phyloP scores from a whole-genome alignment of 73 alveolate species.

The Paramecium pentaurelia region DNA sequence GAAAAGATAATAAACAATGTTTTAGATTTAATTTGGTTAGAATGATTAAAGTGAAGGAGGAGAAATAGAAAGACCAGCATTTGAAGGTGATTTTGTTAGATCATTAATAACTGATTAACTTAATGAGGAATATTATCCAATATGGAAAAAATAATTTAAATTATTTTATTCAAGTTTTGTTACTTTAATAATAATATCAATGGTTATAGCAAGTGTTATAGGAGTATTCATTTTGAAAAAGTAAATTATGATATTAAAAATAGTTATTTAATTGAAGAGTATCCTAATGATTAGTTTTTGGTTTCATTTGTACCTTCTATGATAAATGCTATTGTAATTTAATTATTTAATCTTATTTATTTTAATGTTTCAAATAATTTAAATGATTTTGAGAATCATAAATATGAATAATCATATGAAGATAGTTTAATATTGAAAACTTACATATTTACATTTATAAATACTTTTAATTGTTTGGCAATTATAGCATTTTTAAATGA shows the following conservation, averaged over 20 bases:
- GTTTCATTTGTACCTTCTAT: constrained; percentile 1
- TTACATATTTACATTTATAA: constrained; percentile 21
- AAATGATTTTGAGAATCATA: constrained; percentile 53
- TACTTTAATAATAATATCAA: background rate
- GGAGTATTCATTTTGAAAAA: constrained; percentile 36
- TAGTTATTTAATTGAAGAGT: background rate
- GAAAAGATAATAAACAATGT: constrained; percentile 55
- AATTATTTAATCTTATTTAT: constrained; percentile 36
- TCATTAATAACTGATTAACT: constrained; percentile 48
- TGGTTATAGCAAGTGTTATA: constrained; percentile 36
- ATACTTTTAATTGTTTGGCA: constrained; percentile 70
- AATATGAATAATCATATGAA: constrained; percentile 39
- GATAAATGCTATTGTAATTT: constrained; percentile 42
- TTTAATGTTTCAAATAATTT: constrained; percentile 19
- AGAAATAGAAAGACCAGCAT: constrained; percentile 61
- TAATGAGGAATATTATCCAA: constrained; percentile 37
- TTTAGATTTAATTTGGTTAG: constrained; percentile 43
- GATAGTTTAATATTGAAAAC: constrained; percentile 40
- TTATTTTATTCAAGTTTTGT: background rate
- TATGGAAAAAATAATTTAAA: constrained; percentile 14
- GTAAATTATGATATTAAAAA: background rate
- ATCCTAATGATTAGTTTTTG: background rate
- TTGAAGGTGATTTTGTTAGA: constrained; percentile 55
- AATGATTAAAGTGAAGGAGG: constrained; percentile 11
- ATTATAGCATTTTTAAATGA: constrained; percentile 69